Conservation (phyloP, 768 basidiomycete species). For the Cystofilobasidium bisporidii region DNA sequence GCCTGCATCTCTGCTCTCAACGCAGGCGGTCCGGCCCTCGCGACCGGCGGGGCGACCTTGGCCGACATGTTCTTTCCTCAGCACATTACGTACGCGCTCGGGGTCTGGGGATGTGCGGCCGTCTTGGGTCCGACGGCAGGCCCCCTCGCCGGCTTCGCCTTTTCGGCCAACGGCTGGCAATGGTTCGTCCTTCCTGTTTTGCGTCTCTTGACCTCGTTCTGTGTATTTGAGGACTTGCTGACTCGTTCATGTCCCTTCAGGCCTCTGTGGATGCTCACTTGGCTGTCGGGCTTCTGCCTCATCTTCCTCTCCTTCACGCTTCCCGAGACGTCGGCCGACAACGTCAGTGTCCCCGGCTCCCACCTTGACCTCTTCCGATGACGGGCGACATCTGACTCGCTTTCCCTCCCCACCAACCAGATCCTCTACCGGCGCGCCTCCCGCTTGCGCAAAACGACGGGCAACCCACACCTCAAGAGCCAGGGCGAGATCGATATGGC, state of each 20-base stretch:
- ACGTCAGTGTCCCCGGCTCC: too few relatives aligned
- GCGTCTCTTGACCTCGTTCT: background rate
- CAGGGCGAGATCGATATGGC: conserved; percentile 25
- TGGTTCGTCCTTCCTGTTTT: conserved; percentile 28
- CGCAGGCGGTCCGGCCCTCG: background rate
- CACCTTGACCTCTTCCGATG: too few relatives aligned
- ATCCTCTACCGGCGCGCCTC: conserved; percentile 31
- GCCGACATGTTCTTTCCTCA: conserved; percentile 36
- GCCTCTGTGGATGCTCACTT: conserved; percentile 40
- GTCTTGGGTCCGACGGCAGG: conserved; percentile 38
- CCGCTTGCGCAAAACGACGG: conserved; percentile 33
- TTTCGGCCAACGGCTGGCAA: conserved; percentile 38
- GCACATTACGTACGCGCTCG: conserved; percentile 36
- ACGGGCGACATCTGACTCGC: too few relatives aligned
- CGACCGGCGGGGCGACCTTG: conserved; percentile 32
- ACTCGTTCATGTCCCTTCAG: background rate
- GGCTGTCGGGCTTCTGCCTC: conserved; percentile 35
- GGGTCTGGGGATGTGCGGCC: conserved; percentile 34
- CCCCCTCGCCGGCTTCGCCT: conserved; percentile 39
- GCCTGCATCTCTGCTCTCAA: conserved; percentile 31
- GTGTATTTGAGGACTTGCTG: background rate
- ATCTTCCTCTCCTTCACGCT: conserved; percentile 33
- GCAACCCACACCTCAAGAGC: conserved; percentile 32
- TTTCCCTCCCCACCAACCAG: background rate
- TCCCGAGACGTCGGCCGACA: conserved; percentile 33